Evolutionary conservation across 2,329 filamentous ascomycete species (phyloP), one percentile per base, ranked within the genome.

Genomic region (Mycosphaerella arachidis): DNA sequence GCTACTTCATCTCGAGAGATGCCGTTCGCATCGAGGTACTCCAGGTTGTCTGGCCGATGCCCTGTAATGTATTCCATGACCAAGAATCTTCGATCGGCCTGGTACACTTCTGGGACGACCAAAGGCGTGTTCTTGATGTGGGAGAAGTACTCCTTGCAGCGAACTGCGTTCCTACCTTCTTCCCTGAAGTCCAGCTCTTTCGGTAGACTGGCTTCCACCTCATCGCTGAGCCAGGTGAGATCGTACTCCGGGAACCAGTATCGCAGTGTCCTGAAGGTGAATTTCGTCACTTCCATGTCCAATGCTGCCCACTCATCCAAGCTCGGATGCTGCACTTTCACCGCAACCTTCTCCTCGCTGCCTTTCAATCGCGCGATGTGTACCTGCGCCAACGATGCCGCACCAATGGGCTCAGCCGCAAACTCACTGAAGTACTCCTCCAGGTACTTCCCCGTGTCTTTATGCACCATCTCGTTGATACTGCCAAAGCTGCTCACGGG

Each of bases 171-270:
- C 56, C 86, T 77, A 4, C 89, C 94, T 73, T 99, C 94, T 68
- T 86, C 86, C 43, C 85, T 80, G 71, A 99, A 99, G 73, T 99
- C 89, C 55, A 99, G 81, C 75, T 99, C 94, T 72, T 93, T 87
- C 0, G 94, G 94, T 6, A 99, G 78, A 2, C 92, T 97, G 20
- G 86, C 77, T 61, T 97, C 91, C 89, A 99, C 95, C 76, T 99
- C 94, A 7, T 87, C 86, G 0, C 91, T 92, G 9, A 99, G 80
- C 94, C 94, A 99, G 71, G 96, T 92, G 30, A 99, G 82, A 74
- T 99, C 94, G 74, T 99, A 99, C 68, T 97, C 92, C 2, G 95
- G 95, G 72, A 99, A 99, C 80, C 93, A 97, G 60, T 85, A 84
- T 76, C 96, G 96, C 61, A 99, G 79, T 0, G 88, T 94, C 10